phyloP scores from a whole-genome alignment of 345 rosid species.

The Cardamine chenopodiifolia region DNA sequence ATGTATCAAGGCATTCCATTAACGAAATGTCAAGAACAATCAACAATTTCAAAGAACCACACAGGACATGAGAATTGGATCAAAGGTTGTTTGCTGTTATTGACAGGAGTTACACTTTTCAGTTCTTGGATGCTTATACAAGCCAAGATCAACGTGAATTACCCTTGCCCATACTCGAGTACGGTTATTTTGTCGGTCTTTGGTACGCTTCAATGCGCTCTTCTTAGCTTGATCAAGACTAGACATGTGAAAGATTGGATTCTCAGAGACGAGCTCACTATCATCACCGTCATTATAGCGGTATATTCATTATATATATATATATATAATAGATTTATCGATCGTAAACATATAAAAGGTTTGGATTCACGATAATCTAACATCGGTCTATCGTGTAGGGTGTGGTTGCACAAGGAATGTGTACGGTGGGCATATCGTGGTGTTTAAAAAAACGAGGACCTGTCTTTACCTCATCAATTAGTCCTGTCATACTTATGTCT shows the following conservation, averaged over 20 bases:
- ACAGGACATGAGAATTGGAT: conserved; percentile 48
- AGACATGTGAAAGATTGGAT: conserved; percentile 50
- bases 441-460: conserved; percentile 52
- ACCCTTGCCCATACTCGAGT: conserved; percentile 63
- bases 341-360: neutral
- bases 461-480: conserved; percentile 46
- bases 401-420: conserved; percentile 46
- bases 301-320: conserved; percentile 33
- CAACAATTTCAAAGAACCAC: conserved; percentile 12
- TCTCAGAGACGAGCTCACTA: conserved; percentile 50
- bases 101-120: conserved; percentile 42
- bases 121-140: conserved; percentile 62
- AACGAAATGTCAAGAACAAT: neutral
- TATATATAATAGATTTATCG: too few relatives aligned
- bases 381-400: conserved; percentile 23
- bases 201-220: conserved; percentile 58
- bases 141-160: conserved; percentile 50
- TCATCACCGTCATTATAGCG: conserved; percentile 45
- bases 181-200: conserved; percentile 61
- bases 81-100: conserved; percentile 48
- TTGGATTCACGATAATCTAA: neutral
- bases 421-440: conserved; percentile 52
- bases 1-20: conserved; percentile 55
- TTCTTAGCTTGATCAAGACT: conserved; percentile 44
- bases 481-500: conserved; percentile 43